phyloP scores from a whole-genome alignment of 31 red algal species.

The Porphyra umbilicalis region DNA sequence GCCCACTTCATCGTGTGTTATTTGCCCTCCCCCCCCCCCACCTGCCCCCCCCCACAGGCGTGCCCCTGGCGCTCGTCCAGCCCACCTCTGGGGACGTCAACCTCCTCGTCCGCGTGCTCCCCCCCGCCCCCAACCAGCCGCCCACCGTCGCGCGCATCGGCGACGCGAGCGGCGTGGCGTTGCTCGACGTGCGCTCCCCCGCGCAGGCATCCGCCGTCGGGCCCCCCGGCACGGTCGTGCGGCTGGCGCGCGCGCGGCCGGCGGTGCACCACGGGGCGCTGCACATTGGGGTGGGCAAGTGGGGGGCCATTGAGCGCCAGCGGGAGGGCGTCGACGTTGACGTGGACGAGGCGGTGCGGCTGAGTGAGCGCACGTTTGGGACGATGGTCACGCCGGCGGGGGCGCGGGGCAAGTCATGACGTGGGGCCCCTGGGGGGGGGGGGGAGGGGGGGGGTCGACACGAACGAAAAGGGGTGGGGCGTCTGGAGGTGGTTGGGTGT shows the following conservation, averaged over 20 bases:
- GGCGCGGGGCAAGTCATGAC: background rate
- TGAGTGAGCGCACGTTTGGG: background rate
- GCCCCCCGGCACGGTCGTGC: background rate
- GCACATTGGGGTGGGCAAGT: background rate
- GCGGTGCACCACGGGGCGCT: background rate
- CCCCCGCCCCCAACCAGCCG: background rate
- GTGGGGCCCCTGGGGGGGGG: background rate
- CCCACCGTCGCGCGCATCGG: background rate
- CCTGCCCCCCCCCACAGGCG: no score
- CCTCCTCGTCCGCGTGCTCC: background rate
- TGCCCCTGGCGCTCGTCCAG: background rate
- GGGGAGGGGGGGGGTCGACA: no score
- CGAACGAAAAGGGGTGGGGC: no score
- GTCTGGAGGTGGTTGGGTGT: no score
- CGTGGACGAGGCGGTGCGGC: background rate
- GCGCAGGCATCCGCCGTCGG: background rate
- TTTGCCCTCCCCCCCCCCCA: no score
- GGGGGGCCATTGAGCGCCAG: background rate
- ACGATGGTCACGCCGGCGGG: background rate
- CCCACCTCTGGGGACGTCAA: background rate
- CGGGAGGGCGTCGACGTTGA: background rate
- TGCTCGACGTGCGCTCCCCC: background rate
- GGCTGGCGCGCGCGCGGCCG: background rate
- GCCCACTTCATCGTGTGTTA: no score
- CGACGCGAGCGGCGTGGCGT: background rate